phyloP scores from a whole-genome alignment of 805 yeast genomes.

The Starmerella gropengiesseri region DNA sequence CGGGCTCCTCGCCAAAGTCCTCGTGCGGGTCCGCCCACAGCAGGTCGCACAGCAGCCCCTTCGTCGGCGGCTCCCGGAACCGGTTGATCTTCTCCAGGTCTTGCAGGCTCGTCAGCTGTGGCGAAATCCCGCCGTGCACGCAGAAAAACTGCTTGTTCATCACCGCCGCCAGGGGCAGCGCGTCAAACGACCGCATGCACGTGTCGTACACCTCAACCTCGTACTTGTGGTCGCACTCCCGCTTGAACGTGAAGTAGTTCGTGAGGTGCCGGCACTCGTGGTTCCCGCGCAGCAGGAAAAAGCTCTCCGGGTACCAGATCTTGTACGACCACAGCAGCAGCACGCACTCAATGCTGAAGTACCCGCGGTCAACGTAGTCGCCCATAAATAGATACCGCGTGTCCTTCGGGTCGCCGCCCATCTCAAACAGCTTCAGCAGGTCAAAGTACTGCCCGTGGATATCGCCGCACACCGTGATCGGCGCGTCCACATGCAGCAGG shows the following conservation, averaged over 20 bases:
- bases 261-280: slow-evolving; percentile 93
- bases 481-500: slow-evolving; percentile 71
- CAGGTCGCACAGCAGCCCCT: slow-evolving; percentile 87
- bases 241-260: slow-evolving; percentile 82
- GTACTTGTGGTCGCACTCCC: slow-evolving; percentile 83
- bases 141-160: slow-evolving; percentile 92
- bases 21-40: slow-evolving; percentile 97
- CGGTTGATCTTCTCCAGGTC: slow-evolving; percentile 64
- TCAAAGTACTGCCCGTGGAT: slow-evolving; percentile 95
- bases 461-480: slow-evolving; percentile 93
- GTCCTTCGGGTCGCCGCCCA: slow-evolving; percentile 76
- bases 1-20: slow-evolving; percentile 56
- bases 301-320: slow-evolving; percentile 57
- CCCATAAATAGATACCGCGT: slow-evolving; percentile 79
- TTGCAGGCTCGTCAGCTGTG: slow-evolving; percentile 58
- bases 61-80: slow-evolving; percentile 85
- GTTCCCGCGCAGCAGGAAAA: slow-evolving; percentile 82
- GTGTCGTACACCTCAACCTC: slow-evolving; percentile 51
- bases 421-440: slow-evolving; percentile 79
- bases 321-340: slow-evolving; percentile 70
- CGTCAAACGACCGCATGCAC: slow-evolving; percentile 67
- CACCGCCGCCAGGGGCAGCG: slow-evolving; percentile 82
- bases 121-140: slow-evolving; percentile 93
- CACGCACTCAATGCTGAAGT: slow-evolving; percentile 64
- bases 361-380: slow-evolving; percentile 92